A percentile compares a stretch with the other conserved stretches of the same genome.
Evolutionary conservation across 495 filamentous ascomycete genomes (phyloP).

Genomic region (Tirmania nivea): DNA sequence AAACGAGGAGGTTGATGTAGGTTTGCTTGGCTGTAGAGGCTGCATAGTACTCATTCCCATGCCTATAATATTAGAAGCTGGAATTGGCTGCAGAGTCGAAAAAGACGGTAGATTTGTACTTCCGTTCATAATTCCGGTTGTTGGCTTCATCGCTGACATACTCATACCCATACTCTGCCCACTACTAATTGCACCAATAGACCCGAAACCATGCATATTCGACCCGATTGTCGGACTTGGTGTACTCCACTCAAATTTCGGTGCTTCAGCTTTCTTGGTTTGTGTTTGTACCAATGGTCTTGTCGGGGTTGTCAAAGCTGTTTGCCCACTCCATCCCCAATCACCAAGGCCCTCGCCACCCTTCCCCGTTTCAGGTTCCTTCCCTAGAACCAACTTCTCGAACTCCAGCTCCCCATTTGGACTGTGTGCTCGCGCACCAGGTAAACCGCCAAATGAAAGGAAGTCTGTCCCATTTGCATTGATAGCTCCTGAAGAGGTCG

Average conservation of each 20-base stretch:
- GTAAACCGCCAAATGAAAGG: neutral
- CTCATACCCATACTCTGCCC: neutral
- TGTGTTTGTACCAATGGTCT: neutral
- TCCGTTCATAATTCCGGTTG: neutral
- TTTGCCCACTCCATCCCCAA: neutral
- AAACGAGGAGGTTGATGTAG: neutral
- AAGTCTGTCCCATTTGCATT: neutral
- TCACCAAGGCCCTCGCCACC: neutral
- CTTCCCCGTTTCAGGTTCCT: neutral
- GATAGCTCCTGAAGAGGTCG: conserved; percentile 18
- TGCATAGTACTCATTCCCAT: neutral
- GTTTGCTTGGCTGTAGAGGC: neutral
- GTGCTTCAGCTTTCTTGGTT: neutral
- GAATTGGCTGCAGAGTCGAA: neutral
- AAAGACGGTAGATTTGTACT: neutral
- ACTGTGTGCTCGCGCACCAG: neutral
- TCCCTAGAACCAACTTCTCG: neutral
- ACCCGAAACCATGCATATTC: neutral
- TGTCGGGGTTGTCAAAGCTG: neutral
- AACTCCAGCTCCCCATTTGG: neutral
- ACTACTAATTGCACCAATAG: neutral
- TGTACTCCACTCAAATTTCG: neutral
- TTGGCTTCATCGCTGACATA: neutral
- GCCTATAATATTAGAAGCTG: neutral
- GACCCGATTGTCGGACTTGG: neutral